These are phyloP conservation scores for Suhomyces choctaworum DNA, from an alignment of 1,139 yeast species.

Conservation along the genomic window DNA sequence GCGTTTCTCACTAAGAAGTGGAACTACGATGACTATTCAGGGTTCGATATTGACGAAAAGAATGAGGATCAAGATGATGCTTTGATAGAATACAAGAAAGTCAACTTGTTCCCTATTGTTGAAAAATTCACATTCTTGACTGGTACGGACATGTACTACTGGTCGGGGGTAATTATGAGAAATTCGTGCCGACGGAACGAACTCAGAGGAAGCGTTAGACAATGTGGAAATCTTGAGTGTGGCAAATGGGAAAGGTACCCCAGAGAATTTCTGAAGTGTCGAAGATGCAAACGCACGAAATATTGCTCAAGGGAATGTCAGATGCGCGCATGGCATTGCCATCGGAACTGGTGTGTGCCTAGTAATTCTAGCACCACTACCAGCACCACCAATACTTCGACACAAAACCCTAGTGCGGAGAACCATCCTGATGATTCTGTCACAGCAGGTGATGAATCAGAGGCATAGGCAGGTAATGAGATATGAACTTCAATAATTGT, in stretches of 20 bases:
- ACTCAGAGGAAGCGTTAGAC: constrained; percentile 82
- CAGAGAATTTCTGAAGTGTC: constrained; percentile 90
- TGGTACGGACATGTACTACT: constrained; percentile 79
- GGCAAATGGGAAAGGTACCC: constrained; percentile 95
- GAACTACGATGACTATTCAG: constrained; percentile 60
- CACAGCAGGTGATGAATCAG: constrained; percentile 12
- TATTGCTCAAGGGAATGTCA: constrained; percentile 94
- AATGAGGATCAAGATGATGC: constrained; percentile 50
- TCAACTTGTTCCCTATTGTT: constrained; percentile 85
- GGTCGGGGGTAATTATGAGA: constrained; percentile 97
- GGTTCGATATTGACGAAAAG: constrained; percentile 54
- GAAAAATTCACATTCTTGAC: constrained; percentile 83
- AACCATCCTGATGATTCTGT: constrained; percentile 13
- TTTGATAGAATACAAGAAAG: constrained; percentile 50
- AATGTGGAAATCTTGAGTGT: constrained; percentile 90
- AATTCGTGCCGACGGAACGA: constrained; percentile 94
- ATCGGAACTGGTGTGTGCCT: constrained; percentile 89
- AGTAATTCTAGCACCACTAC: constrained; percentile 31
- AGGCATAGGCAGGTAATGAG: constrained; percentile 7
- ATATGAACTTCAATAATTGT: constrained; percentile 5
- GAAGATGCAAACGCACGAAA: constrained; percentile 91
- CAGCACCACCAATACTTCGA: constrained; percentile 16
- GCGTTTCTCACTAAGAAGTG: constrained; percentile 36
- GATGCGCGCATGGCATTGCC: constrained; percentile 87
- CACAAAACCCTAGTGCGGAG: constrained; percentile 7